Evolutionary conservation across 495 filamentous ascomycete genomes (phyloP), one percentile per base, ranked within the genome.

Genomic region (Xylaria cubensis): DNA sequence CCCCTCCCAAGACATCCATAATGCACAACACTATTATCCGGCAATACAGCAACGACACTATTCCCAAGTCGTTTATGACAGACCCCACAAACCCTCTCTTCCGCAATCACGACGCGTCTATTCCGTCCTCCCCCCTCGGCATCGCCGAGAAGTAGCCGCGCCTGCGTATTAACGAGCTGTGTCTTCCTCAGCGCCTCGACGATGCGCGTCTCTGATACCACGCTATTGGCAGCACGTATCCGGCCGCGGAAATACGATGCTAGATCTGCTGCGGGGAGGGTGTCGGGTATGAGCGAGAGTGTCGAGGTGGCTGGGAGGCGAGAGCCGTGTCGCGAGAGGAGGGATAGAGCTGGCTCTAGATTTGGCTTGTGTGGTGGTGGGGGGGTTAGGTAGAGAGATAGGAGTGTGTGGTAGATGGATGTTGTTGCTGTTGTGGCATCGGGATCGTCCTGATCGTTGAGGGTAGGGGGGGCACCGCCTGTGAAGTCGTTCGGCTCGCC

Each of bases 21-120:
- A 83, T 97, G 94, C 67, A 97, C 92, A 17, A 96, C 93, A 55
- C 75, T 79, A 73, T 86, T 87, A 71, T 88, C 84, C n/a, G 84
- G 86, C 53, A 88, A 51, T 2, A 86, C 86, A 2, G 85, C 83
- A 62, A 98, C 92, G 24, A 97, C 96, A 80, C 92, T 96, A 17
- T 93, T 90, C 8, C 97, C 96, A 73, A 99, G 87, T 69, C 96
- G 83, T 83, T 97, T 98, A 80, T 97, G 91, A 79, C 96, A 99
- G 48, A 96, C 92, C 13, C 92, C 90, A 79, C 96, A 99, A 29
- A 96, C 91, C 70, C 93, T 86, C 74, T 98, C 94, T 75, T 99
- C 95, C 2, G 84, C 86, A 70, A 99, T 88, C 9, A 94, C 88
- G 41, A 97, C 94, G 72, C 91, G 85, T 69, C 92, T 84, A 75